A percentile compares a stretch with the other conserved stretches of the same genome.
Conservation (phyloP, 495 filamentous ascomycete species). For the Aspergillus sparsus region DNA sequence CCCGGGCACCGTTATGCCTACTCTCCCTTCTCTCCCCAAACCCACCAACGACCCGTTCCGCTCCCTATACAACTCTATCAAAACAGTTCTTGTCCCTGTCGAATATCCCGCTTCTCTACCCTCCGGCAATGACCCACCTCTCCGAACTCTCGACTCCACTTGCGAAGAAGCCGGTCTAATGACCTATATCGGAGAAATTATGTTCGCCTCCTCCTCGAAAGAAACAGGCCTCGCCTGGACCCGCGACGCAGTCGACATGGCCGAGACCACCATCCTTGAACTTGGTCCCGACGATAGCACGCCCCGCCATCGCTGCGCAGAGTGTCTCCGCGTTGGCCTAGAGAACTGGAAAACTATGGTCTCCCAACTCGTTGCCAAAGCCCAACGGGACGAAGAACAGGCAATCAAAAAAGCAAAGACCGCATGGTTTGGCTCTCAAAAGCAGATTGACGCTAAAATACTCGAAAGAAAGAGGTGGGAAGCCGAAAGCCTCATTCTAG, state of each 20-base stretch:
- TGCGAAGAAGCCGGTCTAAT: conserved; percentile 86
- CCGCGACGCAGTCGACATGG: conserved; percentile 73
- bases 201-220: conserved; percentile 66
- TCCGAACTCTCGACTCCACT: conserved; percentile 57
- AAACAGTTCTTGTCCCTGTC: conserved; percentile 49
- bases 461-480: conserved; percentile 41
- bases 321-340: conserved; percentile 71
- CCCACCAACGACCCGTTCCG: conserved; percentile 57
- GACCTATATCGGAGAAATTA: conserved; percentile 90
- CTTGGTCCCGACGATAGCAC: conserved; percentile 41
- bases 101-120: conserved; percentile 65
- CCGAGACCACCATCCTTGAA: conserved; percentile 51
- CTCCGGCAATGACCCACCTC: conserved; percentile 64
- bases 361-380: conserved; percentile 49
- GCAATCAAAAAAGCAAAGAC: conserved; percentile 37
- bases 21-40: conserved; percentile 55
- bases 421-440: conserved; percentile 54
- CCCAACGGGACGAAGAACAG: conserved; percentile 47
- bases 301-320: conserved; percentile 59
- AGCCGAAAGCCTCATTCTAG: conserved; percentile 41
- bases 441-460: conserved; percentile 29
- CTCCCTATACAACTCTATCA: conserved; percentile 36
- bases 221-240: conserved; percentile 81
- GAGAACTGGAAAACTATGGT: conserved; percentile 78
- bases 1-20: conserved; percentile 30